A percentile compares a stretch with the other conserved stretches of the same genome.
phyloP scores from a whole-genome alignment of 345 rosid species.

The Syzygium oleosum region DNA sequence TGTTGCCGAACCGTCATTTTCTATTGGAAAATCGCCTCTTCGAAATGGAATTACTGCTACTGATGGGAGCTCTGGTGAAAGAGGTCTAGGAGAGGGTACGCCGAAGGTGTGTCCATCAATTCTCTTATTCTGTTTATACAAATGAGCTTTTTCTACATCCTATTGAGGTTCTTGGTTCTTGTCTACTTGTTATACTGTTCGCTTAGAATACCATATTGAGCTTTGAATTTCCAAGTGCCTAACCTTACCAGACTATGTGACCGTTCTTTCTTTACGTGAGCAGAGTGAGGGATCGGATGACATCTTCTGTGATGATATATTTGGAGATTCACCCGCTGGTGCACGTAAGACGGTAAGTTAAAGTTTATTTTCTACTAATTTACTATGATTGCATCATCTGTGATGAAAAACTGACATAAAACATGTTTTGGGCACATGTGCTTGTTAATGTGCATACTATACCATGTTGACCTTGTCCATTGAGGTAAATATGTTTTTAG shows the following conservation, averaged over 20 bases:
- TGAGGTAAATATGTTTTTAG: neutral
- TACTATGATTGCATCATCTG: neutral
- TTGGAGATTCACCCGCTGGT: conserved; percentile 90
- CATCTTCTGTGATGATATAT: conserved; percentile 83
- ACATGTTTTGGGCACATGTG: neutral
- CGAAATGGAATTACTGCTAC: conserved; percentile 32
- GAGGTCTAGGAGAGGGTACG: conserved; percentile 89
- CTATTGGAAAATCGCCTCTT: conserved; percentile 48
- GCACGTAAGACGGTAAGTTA: conserved; percentile 19
- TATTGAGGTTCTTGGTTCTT: neutral
- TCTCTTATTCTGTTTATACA: neutral
- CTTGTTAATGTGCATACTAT: neutral
- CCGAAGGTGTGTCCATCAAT: conserved; percentile 63
- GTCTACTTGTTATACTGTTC: neutral
- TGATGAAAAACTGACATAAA: neutral
- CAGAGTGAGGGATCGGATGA: conserved; percentile 89
- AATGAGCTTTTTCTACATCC: neutral
- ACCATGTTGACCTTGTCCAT: neutral
- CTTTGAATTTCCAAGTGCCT: neutral
- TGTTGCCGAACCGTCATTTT: conserved; percentile 35
- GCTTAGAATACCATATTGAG: neutral
- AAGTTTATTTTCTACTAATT: neutral
- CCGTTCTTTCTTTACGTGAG: conserved; percentile 10
- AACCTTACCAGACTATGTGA: neutral
- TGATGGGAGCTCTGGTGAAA: conserved; percentile 34